Conservation (phyloP, 2,329 filamentous ascomycete genomes). For the Zasmidium citrigriseum region DNA sequence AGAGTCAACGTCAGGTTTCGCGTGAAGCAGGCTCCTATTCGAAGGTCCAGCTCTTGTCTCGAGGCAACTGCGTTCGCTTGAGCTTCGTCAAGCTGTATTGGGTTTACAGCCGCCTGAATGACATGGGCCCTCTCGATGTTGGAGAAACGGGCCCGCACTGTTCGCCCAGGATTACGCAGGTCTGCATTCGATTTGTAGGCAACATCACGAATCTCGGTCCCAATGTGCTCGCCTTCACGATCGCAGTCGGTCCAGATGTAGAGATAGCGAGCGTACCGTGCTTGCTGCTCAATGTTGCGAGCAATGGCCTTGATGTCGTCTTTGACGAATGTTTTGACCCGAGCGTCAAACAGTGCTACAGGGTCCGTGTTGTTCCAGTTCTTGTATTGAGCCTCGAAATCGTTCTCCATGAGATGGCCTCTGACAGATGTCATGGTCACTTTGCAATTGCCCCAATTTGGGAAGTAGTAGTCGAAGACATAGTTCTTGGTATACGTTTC, state of each 20-base stretch:
- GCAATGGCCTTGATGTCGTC: conserved; percentile 78
- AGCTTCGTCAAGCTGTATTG: conserved; percentile 76
- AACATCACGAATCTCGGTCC: conserved; percentile 81
- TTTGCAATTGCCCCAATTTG: conserved; percentile 74
- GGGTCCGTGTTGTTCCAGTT: conserved; percentile 83
- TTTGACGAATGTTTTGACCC: conserved; percentile 67
- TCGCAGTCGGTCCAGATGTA: conserved; percentile 99
- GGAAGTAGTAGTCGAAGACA: conserved; percentile 85
- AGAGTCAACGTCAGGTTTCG: conserved; percentile 80
- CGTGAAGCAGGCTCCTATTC: conserved; percentile 91
- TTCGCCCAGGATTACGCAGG: conserved; percentile 57
- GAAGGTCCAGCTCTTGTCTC: conserved; percentile 87
- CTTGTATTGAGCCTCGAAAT: conserved; percentile 73
- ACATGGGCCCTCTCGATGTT: conserved; percentile 96
- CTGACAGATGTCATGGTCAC: conserved; percentile 94
- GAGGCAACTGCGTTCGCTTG: conserved; percentile 87
- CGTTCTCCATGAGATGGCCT: conserved; percentile 80
- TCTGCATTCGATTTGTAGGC: conserved; percentile 71
- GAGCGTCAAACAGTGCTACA: conserved; percentile 76
- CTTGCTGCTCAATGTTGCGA: conserved; percentile 79
- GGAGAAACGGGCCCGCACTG: conserved; percentile 88
- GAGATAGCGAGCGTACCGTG: conserved; percentile 69
- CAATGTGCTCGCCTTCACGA: conserved; percentile 95
- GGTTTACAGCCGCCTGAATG: conserved; percentile 74
- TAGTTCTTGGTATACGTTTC: conserved; percentile 91